Conservation (phyloP, 2,329 filamentous ascomycete genomes). For the Penicillium hordei region DNA sequence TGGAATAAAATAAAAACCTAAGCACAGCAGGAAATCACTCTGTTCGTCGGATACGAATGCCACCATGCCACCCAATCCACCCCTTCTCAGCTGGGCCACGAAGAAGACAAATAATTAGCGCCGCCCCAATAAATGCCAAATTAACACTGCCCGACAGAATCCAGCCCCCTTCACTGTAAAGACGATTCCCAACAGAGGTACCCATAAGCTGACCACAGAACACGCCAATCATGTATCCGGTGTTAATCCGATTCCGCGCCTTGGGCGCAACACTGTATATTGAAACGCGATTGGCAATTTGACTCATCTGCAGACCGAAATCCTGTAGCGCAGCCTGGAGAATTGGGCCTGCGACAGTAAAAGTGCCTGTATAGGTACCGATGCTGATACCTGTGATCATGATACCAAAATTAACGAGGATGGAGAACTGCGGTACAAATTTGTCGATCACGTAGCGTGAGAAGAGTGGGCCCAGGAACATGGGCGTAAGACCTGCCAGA, state of each 20-base stretch:
- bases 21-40: background rate
- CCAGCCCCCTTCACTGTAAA: constrained; percentile 60
- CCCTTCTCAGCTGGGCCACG: constrained; percentile 58
- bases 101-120: constrained; percentile 48
- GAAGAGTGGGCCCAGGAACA: constrained; percentile 67
- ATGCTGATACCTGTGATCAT: constrained; percentile 63
- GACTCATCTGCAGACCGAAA: constrained; percentile 69
- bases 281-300: constrained; percentile 65
- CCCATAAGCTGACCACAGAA: constrained; percentile 76
- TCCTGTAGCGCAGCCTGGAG: constrained; percentile 71
- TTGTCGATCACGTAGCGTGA: constrained; percentile 68
- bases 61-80: constrained; percentile 63
- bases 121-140: constrained; percentile 54
- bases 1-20: background rate
- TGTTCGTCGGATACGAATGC: constrained; percentile 47
- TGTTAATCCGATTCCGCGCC: constrained; percentile 74
- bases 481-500: constrained; percentile 70
- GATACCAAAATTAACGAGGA: constrained; percentile 61
- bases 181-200: constrained; percentile 58
- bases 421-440: constrained; percentile 66
- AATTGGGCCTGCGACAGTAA: constrained; percentile 68
- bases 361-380: constrained; percentile 67
- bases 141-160: constrained; percentile 56
- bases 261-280: constrained; percentile 72
- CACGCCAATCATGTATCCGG: constrained; percentile 74